phyloP scores from a whole-genome alignment of 2,329 filamentous ascomycete genomes.

The Metarhizium guizhouense region DNA sequence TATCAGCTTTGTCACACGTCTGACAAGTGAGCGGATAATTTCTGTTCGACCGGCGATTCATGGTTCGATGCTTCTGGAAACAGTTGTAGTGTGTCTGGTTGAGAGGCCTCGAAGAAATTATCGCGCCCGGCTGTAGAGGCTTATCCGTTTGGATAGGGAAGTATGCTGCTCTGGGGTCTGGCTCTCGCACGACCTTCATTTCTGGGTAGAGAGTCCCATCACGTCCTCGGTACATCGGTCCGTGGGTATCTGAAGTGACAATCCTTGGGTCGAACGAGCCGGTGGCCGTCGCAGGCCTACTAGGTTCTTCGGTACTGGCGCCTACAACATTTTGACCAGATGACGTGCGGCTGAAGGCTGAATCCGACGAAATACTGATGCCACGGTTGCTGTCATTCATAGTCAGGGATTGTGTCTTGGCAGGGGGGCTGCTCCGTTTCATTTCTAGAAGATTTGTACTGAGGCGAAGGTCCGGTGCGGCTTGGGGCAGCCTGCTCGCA shows the following conservation, averaged over 20 bases:
- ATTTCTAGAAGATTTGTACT: slow-evolving; percentile 16
- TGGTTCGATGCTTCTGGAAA: slow-evolving; percentile 36
- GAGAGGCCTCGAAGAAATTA: slow-evolving; percentile 35
- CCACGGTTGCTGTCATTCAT: slow-evolving; percentile 12
- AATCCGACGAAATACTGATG: slow-evolving; percentile 2
- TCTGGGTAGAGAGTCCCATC: slow-evolving; percentile 33
- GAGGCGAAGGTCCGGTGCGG: slow-evolving; percentile 13
- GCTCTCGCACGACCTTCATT: slow-evolving; percentile 24
- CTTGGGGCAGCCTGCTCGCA: slow-evolving; percentile 17
- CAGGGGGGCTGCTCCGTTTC: not conserved
- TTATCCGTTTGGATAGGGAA: slow-evolving; percentile 26
- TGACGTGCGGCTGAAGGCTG: not conserved
- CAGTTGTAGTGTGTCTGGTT: slow-evolving; percentile 36
- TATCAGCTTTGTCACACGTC: slow-evolving; percentile 38
- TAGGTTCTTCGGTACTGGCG: not conserved
- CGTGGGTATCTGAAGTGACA: slow-evolving; percentile 24
- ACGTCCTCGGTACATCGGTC: slow-evolving; percentile 25
- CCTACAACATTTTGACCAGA: not conserved
- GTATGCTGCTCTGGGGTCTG: slow-evolving; percentile 26
- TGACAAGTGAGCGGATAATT: slow-evolving; percentile 45
- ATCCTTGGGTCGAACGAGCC: slow-evolving; percentile 21
- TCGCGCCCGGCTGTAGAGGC: slow-evolving; percentile 21
- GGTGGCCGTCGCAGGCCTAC: slow-evolving; percentile 12
- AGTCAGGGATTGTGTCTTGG: slow-evolving; percentile 4
- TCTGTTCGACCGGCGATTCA: slow-evolving; percentile 39